Evolutionary conservation across 352 stramenopile genomes (phyloP).

Genomic region (Phytophthora boehmeriae): DNA sequence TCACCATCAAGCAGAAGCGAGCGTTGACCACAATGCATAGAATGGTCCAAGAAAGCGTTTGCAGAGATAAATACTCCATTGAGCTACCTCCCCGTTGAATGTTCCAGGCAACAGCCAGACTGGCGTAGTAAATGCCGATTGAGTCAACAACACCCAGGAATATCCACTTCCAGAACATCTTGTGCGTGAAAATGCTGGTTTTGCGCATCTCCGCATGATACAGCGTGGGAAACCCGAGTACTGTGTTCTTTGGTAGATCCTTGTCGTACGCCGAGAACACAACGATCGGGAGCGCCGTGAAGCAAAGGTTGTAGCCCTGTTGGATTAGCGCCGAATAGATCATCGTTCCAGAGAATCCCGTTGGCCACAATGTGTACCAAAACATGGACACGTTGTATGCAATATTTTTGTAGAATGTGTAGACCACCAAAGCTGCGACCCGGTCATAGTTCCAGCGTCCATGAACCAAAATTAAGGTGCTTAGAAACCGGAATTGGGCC

Average conservation of each 20-base stretch:
- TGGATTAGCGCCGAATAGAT: constrained; percentile 88
- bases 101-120: constrained; percentile 49
- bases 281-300: constrained; percentile 93
- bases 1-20: constrained; percentile 81
- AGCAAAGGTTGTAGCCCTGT: constrained; percentile 96
- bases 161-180: constrained; percentile 90
- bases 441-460: constrained; percentile 90
- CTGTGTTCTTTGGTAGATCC: constrained; percentile 71
- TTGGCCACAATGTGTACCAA: constrained; percentile 86
- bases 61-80: constrained; percentile 66
- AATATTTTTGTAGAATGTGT: constrained; percentile 94
- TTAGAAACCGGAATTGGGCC: constrained; percentile 84
- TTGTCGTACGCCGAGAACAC: constrained; percentile 83
- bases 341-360: constrained; percentile 92
- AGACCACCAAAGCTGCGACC: constrained; percentile 87
- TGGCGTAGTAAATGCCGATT: constrained; percentile 72
- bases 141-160: constrained; percentile 78
- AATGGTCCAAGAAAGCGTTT: constrained; percentile 76
- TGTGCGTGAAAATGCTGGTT: constrained; percentile 72
- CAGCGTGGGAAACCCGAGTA: constrained; percentile 65
- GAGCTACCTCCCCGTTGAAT: constrained; percentile 66
- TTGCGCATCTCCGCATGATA: constrained; percentile 70
- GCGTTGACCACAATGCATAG: constrained; percentile 80
- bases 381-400: constrained; percentile 92
- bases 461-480: constrained; percentile 76